Conservation (phyloP, 2,329 filamentous ascomycete species). For the Trichoderma breve region DNA sequence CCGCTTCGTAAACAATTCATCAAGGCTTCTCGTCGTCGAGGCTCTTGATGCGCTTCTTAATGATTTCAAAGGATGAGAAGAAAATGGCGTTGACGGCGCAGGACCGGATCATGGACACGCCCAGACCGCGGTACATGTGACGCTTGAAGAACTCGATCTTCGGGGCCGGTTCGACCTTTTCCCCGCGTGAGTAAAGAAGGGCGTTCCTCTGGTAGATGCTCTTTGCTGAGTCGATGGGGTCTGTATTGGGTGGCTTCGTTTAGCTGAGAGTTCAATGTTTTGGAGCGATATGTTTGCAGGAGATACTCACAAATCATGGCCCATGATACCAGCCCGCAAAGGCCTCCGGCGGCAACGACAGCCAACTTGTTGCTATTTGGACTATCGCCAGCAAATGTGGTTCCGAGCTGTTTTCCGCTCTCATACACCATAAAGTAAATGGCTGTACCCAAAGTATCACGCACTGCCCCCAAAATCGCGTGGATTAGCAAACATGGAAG, state of each 20-base stretch:
- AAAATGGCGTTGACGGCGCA: constrained; percentile 85
- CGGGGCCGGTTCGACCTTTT: constrained; percentile 62
- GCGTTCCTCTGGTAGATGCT: constrained; percentile 83
- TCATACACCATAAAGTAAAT: constrained; percentile 92
- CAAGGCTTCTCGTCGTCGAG: constrained; percentile 43
- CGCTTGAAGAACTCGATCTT: constrained; percentile 75
- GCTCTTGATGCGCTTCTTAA: constrained; percentile 66
- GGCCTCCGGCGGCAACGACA: constrained; percentile 72
- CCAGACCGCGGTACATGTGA: constrained; percentile 79
- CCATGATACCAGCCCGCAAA: constrained; percentile 84
- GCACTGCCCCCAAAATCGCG: constrained; percentile 49
- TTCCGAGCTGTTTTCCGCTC: constrained; percentile 77
- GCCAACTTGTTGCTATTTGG: constrained; percentile 77
- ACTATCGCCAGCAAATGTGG: constrained; percentile 67
- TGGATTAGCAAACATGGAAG: constrained; percentile 20
- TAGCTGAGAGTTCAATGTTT: not conserved
- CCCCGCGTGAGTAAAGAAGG: constrained; percentile 65
- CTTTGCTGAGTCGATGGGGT: constrained; percentile 78
- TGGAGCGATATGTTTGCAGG: not conserved
- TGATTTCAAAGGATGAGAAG: constrained; percentile 83
- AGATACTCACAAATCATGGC: constrained; percentile 63
- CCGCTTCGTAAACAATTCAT: not conserved
- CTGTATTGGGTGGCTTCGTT: constrained; percentile 32
- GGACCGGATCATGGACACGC: constrained; percentile 78
- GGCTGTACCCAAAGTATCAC: constrained; percentile 78